These are phyloP conservation scores for Globisporangium mamillatum DNA, from an alignment of 352 stramenopile genomes.

Conservation along the genomic window DNA sequence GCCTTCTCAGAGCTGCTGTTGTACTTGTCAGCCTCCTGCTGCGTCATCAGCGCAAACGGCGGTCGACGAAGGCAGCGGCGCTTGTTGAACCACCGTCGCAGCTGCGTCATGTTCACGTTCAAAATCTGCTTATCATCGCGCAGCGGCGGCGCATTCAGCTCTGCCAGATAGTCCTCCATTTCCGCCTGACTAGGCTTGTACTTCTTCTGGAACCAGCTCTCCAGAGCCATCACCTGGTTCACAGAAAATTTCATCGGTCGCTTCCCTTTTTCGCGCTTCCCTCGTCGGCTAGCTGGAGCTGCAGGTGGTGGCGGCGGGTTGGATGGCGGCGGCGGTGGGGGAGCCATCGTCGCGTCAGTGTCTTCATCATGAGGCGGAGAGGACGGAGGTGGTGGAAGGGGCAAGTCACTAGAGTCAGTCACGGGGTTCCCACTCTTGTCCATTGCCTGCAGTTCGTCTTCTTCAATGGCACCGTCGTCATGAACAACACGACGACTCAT, in stretches of 20 bases:
- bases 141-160: constrained; percentile 67
- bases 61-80: constrained; percentile 75
- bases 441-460: constrained; percentile 21
- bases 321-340: constrained; percentile 14
- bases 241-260: constrained; percentile 88
- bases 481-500: constrained; percentile 54
- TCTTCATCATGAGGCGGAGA: constrained; percentile 1
- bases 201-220: constrained; percentile 85
- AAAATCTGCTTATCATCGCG: constrained; percentile 74
- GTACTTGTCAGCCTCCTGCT: constrained; percentile 63
- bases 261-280: constrained; percentile 55
- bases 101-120: constrained; percentile 86
- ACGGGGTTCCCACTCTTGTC: constrained; percentile 8
- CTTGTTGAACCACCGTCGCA: constrained; percentile 87
- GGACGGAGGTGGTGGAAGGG: constrained; percentile 18
- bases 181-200: constrained; percentile 81
- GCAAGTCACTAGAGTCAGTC: neutral
- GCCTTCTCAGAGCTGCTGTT: constrained; percentile 35
- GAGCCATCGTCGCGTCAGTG: neutral
- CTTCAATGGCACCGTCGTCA: constrained; percentile 46
- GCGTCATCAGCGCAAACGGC: constrained; percentile 82
- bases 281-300: constrained; percentile 26
- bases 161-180: constrained; percentile 71
- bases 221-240: constrained; percentile 73
- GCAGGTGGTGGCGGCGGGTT: constrained; percentile 12